These are phyloP conservation scores for Naganishia albida DNA, from an alignment of 1,284 basidiomycete species.

Conservation along the genomic window DNA sequence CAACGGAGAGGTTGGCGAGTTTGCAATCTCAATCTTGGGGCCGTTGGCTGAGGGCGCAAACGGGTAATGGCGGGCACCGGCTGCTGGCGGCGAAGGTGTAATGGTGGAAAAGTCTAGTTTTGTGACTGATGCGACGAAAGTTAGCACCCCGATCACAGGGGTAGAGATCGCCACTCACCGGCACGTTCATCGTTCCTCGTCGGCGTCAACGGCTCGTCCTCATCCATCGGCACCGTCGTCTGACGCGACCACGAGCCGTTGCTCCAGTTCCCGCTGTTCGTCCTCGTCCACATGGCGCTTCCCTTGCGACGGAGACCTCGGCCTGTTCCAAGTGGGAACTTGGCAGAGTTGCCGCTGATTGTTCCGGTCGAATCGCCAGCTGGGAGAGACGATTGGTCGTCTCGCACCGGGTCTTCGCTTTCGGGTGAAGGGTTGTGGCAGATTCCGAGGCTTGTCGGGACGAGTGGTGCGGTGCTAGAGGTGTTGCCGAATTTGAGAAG, in stretches of 20 bases:
- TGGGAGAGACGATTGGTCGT: constrained; percentile 22
- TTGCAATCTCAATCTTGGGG: constrained; percentile 8
- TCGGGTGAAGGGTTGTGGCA: constrained; percentile 23
- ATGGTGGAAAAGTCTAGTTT: constrained; percentile 28
- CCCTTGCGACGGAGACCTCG: constrained; percentile 51
- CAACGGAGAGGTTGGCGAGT: constrained; percentile 29
- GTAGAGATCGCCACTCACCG: constrained; percentile 14
- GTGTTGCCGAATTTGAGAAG: constrained; percentile 11
- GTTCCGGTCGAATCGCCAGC: constrained; percentile 18
- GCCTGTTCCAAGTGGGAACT: constrained; percentile 3
- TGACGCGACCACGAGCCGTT: constrained; percentile 30
- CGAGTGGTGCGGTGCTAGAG: constrained; percentile 37
- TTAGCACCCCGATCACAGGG: neutral
- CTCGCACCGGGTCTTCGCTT: neutral
- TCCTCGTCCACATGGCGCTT: constrained; percentile 47
- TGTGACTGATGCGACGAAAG: constrained; percentile 2
- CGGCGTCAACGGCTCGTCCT: constrained; percentile 35
- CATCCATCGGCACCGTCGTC: constrained; percentile 11
- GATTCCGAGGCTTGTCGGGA: constrained; percentile 34
- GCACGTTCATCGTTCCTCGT: constrained; percentile 40
- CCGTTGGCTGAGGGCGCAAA: constrained; percentile 26
- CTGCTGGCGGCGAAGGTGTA: constrained; percentile 33
- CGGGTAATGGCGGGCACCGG: constrained; percentile 29
- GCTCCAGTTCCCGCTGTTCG: constrained; percentile 36
- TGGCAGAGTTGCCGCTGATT: constrained; percentile 19